phyloP scores from a whole-genome alignment of 257 asterid species.

The Nemophila menziesii region DNA sequence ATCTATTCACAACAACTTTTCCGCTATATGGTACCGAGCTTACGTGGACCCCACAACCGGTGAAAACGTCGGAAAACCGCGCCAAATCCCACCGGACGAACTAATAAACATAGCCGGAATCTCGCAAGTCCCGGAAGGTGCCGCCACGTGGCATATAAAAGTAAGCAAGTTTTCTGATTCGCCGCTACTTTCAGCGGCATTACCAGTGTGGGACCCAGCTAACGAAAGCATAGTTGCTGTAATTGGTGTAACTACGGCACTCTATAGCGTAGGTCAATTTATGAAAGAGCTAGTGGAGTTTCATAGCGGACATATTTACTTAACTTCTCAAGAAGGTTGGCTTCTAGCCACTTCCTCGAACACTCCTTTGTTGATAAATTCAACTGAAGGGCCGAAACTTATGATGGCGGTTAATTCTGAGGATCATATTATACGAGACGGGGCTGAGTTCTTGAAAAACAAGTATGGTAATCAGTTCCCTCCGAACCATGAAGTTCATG shows the following conservation, averaged over 20 bases:
- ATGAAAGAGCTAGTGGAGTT: conserved; percentile 85
- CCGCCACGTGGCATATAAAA: conserved; percentile 86
- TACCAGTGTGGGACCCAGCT: conserved; percentile 75
- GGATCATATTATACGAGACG: conserved; percentile 55
- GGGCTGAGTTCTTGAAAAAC: conserved; percentile 59
- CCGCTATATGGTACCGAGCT: conserved; percentile 77
- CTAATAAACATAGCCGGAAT: conserved; percentile 79
- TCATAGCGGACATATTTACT: conserved; percentile 79
- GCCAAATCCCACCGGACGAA: conserved; percentile 61
- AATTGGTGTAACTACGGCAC: conserved; percentile 84
- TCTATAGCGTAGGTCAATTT: conserved; percentile 80
- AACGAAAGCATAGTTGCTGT: conserved; percentile 71
- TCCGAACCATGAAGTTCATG: conserved; percentile 63
- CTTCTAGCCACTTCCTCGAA: conserved; percentile 73
- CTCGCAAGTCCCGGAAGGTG: conserved; percentile 86
- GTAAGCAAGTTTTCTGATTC: conserved; percentile 81
- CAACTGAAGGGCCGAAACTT: conserved; percentile 52
- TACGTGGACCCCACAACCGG: conserved; percentile 69
- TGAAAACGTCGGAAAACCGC: conserved; percentile 47
- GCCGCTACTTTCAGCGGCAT: conserved; percentile 80
- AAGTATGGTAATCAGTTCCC: conserved; percentile 42
- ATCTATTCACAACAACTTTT: conserved; percentile 45
- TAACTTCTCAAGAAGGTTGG: conserved; percentile 95
- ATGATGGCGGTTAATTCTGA: conserved; percentile 72
- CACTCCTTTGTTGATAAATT: conserved; percentile 55